These are phyloP conservation scores for Xerophyta viscosa DNA, from an alignment of 106 monocot genomes.

Conservation along the genomic window DNA sequence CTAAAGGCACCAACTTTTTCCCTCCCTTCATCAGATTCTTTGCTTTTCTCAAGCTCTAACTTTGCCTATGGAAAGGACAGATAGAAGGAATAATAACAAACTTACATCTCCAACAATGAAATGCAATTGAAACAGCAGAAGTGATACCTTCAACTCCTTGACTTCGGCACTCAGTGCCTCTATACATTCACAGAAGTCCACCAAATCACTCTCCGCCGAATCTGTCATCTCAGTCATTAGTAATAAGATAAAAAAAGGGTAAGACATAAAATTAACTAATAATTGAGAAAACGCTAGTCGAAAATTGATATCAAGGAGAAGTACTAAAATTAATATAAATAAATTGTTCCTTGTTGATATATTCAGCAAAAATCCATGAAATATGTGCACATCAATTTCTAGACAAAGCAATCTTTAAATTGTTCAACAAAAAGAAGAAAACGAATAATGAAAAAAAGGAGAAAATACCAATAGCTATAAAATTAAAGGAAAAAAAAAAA, in stretches of 20 bases:
- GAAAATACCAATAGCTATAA: no score
- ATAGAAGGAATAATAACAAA: background rate
- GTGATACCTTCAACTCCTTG: slow-evolving; percentile 28
- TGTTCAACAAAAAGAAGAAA: no score
- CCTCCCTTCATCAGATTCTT: slow-evolving; percentile 12
- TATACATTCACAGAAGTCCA: slow-evolving; percentile 32
- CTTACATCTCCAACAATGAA: background rate
- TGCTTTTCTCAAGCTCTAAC: slow-evolving; percentile 10
- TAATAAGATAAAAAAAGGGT: background rate
- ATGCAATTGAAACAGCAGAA: background rate
- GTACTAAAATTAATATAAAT: no score
- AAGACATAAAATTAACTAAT: background rate
- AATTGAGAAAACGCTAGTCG: no score
- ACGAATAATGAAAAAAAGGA: no score
- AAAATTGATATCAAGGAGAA: no score
- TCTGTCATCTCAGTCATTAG: slow-evolving; percentile 21
- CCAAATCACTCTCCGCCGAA: slow-evolving; percentile 36
- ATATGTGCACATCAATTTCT: no score
- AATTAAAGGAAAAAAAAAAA: no score
- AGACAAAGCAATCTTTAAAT: no score
- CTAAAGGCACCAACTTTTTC: background rate
- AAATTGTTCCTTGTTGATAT: no score
- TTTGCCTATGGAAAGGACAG: slow-evolving; percentile 17
- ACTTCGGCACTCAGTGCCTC: slow-evolving; percentile 19
- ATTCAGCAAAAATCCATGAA: no score